Evolutionary conservation across 495 filamentous ascomycete species (phyloP), one percentile per base, ranked within the genome.

Genomic region (Viridothelium virens): DNA sequence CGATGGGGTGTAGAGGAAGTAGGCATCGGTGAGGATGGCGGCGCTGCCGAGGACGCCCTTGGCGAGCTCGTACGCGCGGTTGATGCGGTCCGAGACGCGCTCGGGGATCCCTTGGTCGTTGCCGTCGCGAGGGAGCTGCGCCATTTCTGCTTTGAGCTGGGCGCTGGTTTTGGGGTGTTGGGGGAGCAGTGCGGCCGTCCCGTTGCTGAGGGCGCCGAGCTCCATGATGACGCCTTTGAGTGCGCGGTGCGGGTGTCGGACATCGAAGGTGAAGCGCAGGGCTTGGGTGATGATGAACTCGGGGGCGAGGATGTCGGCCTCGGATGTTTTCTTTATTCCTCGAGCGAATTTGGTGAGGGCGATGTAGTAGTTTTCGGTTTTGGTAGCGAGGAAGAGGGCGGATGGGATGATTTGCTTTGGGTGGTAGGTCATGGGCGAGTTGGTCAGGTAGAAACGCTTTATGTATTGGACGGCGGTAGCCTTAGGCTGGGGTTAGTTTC

Each of bases 1-100:
- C 14, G 89, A 88, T 0, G 94, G 95, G 2, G 95, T 96, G 77
- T 90, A 97, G 72, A 96, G 87, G 79, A 97, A 96, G 78, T 97
- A 97, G 31, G 83, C 91, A 72, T 98, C 94, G 36, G 93, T 93
- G 69, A 96, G 83, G 50, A 94, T 78, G 1, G 91, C 90, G 61
- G 89, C 87, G 53, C 84, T 86, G 67, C 91, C 91, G 41, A 97
- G 82, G 47, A 89, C 80, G 2, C 87, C 83, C 53, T 87, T 84
- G 4, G 92, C 89, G 65, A 79, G 83, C 39, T 75, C 78, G 72
- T 96, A 91, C 1, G 91, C 91, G 7, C 78, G 76, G 37, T 80
- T 79, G 63, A 96, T 84, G 12, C 91, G 80, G 31, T 75, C 68
- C 36, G 77, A 70, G 70, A 74, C 37, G 25, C 41, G 7, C 41